These are phyloP conservation scores for Penicillium samsonianum DNA, from an alignment of 495 filamentous ascomycete genomes.

Conservation along the genomic window DNA sequence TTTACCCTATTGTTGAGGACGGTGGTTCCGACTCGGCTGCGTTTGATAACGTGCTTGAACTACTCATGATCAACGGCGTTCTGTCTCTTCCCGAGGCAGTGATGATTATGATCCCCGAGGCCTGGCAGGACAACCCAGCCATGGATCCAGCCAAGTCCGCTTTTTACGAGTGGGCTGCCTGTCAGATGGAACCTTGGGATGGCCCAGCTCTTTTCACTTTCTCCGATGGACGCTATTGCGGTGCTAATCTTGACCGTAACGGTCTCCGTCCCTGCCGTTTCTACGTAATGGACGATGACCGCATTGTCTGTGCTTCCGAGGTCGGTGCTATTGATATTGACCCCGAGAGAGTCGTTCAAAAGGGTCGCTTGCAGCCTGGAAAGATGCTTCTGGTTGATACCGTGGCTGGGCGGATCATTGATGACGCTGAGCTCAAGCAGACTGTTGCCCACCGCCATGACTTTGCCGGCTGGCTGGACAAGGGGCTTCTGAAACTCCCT, in stretches of 20 bases:
- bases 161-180: slow-evolving; percentile 99
- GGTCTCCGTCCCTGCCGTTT: slow-evolving; percentile 96
- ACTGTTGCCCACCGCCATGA: slow-evolving; percentile 82
- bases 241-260: slow-evolving; percentile 98
- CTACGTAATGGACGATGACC: slow-evolving; percentile 97
- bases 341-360: slow-evolving; percentile 87
- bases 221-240: slow-evolving; percentile 95
- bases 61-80: slow-evolving; percentile 95
- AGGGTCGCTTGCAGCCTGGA: slow-evolving; percentile 92
- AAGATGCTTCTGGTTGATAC: slow-evolving; percentile 99
- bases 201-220: slow-evolving; percentile 98
- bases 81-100: slow-evolving; percentile 96
- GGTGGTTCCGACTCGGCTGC: slow-evolving; percentile 97
- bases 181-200: slow-evolving; percentile 99
- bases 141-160: slow-evolving; percentile 97
- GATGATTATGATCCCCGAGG: slow-evolving; percentile 99
- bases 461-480: slow-evolving; percentile 87
- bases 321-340: slow-evolving; percentile 94
- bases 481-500: slow-evolving; percentile 81
- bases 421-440: slow-evolving; percentile 90
- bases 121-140: slow-evolving; percentile 91
- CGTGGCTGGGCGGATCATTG: slow-evolving; percentile 90
- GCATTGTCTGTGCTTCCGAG: slow-evolving; percentile 97
- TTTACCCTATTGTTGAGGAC: slow-evolving; percentile 97
- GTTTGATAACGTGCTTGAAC: slow-evolving; percentile 96